Conservation (phyloP, 768 basidiomycete species). For the Pleurotus citrinopileatus region DNA sequence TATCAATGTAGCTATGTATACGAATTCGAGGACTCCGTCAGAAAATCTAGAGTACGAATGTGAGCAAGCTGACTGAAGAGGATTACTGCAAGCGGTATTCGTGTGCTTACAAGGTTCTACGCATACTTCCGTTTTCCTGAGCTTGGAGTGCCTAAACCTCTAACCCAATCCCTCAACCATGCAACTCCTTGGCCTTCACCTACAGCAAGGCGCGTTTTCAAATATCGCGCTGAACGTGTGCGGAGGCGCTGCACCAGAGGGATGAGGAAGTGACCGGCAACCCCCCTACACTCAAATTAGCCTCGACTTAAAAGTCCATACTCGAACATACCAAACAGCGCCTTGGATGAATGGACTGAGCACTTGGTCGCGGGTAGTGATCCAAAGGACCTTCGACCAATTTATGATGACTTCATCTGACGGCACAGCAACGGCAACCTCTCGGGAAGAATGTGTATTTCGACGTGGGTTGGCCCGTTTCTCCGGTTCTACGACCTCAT, state of each 20-base stretch:
- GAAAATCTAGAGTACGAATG: background rate
- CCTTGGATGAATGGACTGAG: constrained; percentile 68
- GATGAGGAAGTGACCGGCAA: constrained; percentile 42
- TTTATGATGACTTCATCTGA: constrained; percentile 40
- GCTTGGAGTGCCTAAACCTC: constrained; percentile 22
- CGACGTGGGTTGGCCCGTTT: constrained; percentile 15
- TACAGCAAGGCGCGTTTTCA: constrained; percentile 19
- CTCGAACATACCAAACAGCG: constrained; percentile 51
- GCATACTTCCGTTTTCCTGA: background rate
- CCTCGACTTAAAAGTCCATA: background rate
- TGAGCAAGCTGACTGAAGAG: too few species aligned
- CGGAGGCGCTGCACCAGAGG: constrained; percentile 37
- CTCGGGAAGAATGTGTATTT: constrained; percentile 15
- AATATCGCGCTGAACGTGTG: constrained; percentile 26
- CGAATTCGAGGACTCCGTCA: too few species aligned
- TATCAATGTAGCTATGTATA: too few species aligned
- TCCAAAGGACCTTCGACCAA: constrained; percentile 59
- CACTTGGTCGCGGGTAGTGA: constrained; percentile 67
- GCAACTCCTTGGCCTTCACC: constrained; percentile 37
- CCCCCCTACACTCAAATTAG: constrained; percentile 32
- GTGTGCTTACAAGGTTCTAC: background rate
- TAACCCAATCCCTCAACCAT: constrained; percentile 38
- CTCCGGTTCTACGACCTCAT: background rate
- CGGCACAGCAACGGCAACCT: constrained; percentile 13
- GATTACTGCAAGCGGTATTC: too few species aligned